These are phyloP conservation scores for Pythium brassicae DNA, from an alignment of 352 stramenopile genomes.

Conservation along the genomic window DNA sequence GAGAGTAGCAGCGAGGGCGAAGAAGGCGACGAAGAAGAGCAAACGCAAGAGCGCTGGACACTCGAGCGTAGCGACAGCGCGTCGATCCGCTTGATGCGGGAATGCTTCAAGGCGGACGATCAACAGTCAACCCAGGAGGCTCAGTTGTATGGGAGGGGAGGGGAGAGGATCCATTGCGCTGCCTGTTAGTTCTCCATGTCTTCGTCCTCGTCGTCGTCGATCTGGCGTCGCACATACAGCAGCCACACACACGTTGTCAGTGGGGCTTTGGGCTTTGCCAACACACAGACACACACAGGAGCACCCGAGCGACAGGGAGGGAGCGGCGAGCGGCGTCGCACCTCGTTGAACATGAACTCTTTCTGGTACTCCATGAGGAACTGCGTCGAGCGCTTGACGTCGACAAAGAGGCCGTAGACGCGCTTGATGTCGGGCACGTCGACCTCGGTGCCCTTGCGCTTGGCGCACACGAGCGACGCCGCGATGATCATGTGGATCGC, in stretches of 20 bases:
- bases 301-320: neutral
- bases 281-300: neutral
- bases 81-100: neutral
- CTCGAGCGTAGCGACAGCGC: neutral
- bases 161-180: neutral
- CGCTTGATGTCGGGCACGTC: constrained; percentile 91
- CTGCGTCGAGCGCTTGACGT: constrained; percentile 98
- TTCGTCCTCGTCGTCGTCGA: constrained; percentile 37
- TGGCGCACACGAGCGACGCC: constrained; percentile 92
- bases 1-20: neutral
- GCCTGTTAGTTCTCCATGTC: constrained; percentile 34
- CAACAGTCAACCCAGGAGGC: neutral
- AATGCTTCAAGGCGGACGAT: neutral
- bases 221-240: constrained; percentile 12
- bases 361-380: constrained; percentile 99
- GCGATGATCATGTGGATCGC: constrained; percentile 99
- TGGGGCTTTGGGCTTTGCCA: too few species aligned
- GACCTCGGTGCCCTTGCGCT: constrained; percentile 90
- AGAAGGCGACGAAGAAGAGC: constrained; percentile 2
- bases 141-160: neutral
- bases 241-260: neutral
- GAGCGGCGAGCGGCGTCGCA: constrained; percentile 18
- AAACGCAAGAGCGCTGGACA: neutral
- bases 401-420: constrained; percentile 97
- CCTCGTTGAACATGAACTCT: constrained; percentile 99